These are phyloP conservation scores for Puccinia coronata DNA, from an alignment of 1,284 basidiomycete species.

Conservation along the genomic window DNA sequence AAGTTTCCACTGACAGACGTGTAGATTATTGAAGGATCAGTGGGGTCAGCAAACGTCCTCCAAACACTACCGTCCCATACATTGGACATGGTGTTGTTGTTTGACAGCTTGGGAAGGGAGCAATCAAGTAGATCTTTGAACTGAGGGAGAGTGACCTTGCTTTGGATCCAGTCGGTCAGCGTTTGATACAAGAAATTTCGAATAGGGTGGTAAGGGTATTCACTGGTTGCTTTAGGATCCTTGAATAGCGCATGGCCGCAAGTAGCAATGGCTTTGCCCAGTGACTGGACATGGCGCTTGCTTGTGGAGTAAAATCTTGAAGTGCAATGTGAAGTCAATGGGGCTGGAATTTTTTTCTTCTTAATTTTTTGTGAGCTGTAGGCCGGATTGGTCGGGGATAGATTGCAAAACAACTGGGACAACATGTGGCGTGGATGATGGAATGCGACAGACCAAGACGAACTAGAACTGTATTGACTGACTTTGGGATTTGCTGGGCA, in stretches of 20 bases:
- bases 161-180: slow-evolving; percentile 23
- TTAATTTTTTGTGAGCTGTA: neutral
- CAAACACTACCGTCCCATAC: slow-evolving; percentile 29
- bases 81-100: neutral
- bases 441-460: neutral
- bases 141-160: slow-evolving; percentile 4
- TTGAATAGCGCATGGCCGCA: slow-evolving; percentile 9
- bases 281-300: slow-evolving; percentile 17
- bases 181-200: slow-evolving; percentile 15
- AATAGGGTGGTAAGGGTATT: neutral
- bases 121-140: slow-evolving; percentile 33
- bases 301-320: too few species aligned
- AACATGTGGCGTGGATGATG: slow-evolving; percentile 18
- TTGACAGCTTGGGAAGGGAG: neutral
- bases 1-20: slow-evolving; percentile 13
- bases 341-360: neutral
- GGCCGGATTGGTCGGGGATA: slow-evolving; percentile 7
- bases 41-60: slow-evolving; percentile 14
- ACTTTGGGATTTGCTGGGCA: slow-evolving; percentile 19
- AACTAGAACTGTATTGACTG: slow-evolving; percentile 1
- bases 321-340: slow-evolving; percentile 19
- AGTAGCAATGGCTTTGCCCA: neutral
- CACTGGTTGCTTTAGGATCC: neutral
- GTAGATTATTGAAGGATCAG: neutral
- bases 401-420: slow-evolving; percentile 13